Base-by-base conservation (phyloP, 345 rosid genomes). In the Hevea brasiliensis region DNA sequence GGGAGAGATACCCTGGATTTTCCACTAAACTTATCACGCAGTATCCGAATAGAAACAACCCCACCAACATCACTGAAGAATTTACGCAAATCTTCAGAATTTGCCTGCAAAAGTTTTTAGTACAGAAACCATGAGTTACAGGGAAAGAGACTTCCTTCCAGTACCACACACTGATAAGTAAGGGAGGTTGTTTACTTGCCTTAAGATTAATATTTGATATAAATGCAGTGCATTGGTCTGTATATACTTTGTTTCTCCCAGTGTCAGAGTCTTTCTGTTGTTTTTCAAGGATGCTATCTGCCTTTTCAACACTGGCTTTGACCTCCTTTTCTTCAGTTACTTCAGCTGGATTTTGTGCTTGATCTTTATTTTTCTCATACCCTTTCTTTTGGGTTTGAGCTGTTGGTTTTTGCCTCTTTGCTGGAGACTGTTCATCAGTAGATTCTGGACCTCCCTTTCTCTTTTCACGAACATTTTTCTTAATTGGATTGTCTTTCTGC, bases 161-260 rank as follows among this genome's bases (percentile, higher is more conserved):
- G 15, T 48, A 11, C 57, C 26, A 47, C n/a, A 65, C 27, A 47
- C 23, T 27, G 32, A 26, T 48, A 65, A 71, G 57, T 40, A 27
- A 41, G 57, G 66, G 63, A 45, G 15, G 37, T 41, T 29, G 3
- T 62, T 72, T 54, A 80, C 84, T 84, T 77, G 82, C 98, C 92
- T 84, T 85, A 18, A 80, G 74, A 81, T 80, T 75, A 70, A 94
- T 76, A 80, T 94, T 92, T 27, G 97, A 89, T 65, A 94, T 23
- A 80, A 94, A 92, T 79, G 87, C 90, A 83, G 97, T 94, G 82
- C 96, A 92, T 75, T 88, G 87, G 37, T 94, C 98, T 26, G 82
- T 87, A 77, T 86, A 92, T 70, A 74, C 77, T 81, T 84, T 90
- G 1, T 75, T 64, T 86, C 84, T 89, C 68, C 77, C 80, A 74